Percentiles rank a stretch among this genome's conserved stretches.
phyloP scores from a whole-genome alignment of 306 rosid species.

The Hylodesmum podocarpum region DNA sequence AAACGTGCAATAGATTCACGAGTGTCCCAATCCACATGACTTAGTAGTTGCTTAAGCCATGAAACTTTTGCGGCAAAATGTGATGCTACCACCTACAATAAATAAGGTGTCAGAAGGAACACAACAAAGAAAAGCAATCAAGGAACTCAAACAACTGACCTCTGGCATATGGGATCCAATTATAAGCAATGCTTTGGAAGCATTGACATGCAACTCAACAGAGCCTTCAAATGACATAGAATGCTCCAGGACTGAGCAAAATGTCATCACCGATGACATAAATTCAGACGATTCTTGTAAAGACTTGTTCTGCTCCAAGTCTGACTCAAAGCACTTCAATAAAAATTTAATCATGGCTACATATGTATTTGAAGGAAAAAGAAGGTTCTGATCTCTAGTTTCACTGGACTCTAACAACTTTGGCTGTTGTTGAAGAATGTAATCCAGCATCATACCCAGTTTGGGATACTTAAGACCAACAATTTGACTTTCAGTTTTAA shows the following conservation, averaged over 20 bases:
- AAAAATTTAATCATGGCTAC: slow-evolving; percentile 77
- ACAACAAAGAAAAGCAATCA: slow-evolving; percentile 30
- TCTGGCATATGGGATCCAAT: slow-evolving; percentile 80
- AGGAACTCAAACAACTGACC: slow-evolving; percentile 49
- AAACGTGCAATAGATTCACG: slow-evolving; percentile 92
- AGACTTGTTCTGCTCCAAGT: slow-evolving; percentile 54
- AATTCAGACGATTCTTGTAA: slow-evolving; percentile 48
- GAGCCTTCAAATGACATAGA: slow-evolving; percentile 91
- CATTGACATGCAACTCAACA: slow-evolving; percentile 81
- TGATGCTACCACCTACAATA: slow-evolving; percentile 71
- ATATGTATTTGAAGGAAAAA: slow-evolving; percentile 69
- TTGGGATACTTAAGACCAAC: slow-evolving; percentile 61
- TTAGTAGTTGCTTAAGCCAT: slow-evolving; percentile 78
- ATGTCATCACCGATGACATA: slow-evolving; percentile 57
- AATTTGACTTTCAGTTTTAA: slow-evolving; percentile 46
- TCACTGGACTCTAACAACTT: slow-evolving; percentile 65
- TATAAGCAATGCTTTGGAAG: slow-evolving; percentile 75
- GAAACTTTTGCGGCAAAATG: slow-evolving; percentile 64
- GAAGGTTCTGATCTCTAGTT: slow-evolving; percentile 69
- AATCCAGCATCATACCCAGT: slow-evolving; percentile 70
- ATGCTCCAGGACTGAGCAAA: slow-evolving; percentile 79
- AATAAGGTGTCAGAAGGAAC: slow-evolving; percentile 34
- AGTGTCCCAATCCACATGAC: slow-evolving; percentile 84
- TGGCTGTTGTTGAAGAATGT: slow-evolving; percentile 74
- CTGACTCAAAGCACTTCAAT: slow-evolving; percentile 74